Evolutionary conservation across 1,139 yeast species (phyloP), one percentile per base, ranked within the genome.

Genomic region (Scheffersomyces segobiensis): DNA sequence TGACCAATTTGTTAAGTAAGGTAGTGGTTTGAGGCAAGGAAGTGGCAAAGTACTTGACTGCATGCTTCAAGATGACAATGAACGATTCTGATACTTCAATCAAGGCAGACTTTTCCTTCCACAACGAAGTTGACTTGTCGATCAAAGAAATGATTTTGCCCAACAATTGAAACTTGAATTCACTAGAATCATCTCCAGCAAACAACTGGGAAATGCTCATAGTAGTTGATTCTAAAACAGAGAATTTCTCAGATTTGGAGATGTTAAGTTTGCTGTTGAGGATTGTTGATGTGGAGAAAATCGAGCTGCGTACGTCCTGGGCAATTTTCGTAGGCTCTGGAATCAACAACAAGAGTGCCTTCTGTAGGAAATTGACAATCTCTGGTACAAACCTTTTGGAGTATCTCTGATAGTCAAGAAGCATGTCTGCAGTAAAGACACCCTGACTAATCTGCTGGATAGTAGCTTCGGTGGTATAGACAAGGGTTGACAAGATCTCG

Each of bases 351-450:
- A 81, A 64, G 19, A 90, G 68, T 0, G 86, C 73, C 57, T 83
- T 82, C 60, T 87, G 87, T 56, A 90, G 68, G 64, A 87, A 89
- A 57, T 78, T 80, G 17, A 84, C 74, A 24, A 89, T 82, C 71
- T 96, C 99, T 0, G 99, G 99, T 54, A 89, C 78, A 64, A 80
- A 88, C 66, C 99, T 81, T 71, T 91, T 89, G 46, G 98, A 85
- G 47, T 89, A 71, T 59, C 92, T 78, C 74, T 95, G 98, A 70
- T 91, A 96, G 59, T 83, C 83, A 60, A 89, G 72, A 49, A 89
- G 73, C 8, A 86, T 76, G 61, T 89, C 92, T 55, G 87, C 80
- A n/a, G 92, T 69, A 62, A 85, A 87, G 2, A 89, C 71, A 46
- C 95, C 77, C 60, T 76, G 76, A 12, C 75, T 77, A 32, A 78